phyloP scores from a whole-genome alignment of 352 stramenopile species.

The Aphanomyces astaci region DNA sequence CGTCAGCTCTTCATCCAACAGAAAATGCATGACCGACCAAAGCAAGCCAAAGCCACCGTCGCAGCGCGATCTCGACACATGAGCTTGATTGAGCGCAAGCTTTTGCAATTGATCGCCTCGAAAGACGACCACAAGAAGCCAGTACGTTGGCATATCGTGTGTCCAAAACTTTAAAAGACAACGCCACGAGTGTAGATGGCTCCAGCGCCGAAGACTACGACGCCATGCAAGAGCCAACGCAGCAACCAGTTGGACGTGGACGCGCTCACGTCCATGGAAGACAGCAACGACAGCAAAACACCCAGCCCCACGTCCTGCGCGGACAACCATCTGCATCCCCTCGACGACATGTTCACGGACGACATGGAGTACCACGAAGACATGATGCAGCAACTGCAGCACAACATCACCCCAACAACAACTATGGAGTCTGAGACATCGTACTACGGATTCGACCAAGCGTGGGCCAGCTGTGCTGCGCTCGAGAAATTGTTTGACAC shows the following conservation, averaged over 20 bases:
- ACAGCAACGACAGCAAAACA: not conserved
- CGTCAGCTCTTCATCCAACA: no score
- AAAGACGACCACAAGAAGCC: not conserved
- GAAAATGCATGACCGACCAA: not conserved
- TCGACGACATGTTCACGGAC: not conserved
- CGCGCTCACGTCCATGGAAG: not conserved
- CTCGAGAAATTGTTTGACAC: constrained; percentile 4
- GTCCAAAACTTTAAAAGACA: no score
- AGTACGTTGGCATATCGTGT: not conserved
- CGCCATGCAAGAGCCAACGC: not conserved
- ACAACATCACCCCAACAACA: not conserved
- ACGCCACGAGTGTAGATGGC: no score
- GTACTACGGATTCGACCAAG: not conserved
- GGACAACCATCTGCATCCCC: not conserved
- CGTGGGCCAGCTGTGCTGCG: not conserved
- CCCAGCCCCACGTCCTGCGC: not conserved
- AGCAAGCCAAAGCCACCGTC: not conserved
- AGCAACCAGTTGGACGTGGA: not conserved
- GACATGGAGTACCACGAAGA: not conserved
- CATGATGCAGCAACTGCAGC: not conserved
- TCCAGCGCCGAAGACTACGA: no score
- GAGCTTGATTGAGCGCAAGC: not conserved
- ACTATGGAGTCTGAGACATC: no score
- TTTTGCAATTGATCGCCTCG: not conserved
- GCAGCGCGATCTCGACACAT: not conserved